Percentiles rank a stretch among this genome's conserved stretches.
phyloP scores from a whole-genome alignment of 164 flowering plant genomes.

The Pachysandra terminalis region DNA sequence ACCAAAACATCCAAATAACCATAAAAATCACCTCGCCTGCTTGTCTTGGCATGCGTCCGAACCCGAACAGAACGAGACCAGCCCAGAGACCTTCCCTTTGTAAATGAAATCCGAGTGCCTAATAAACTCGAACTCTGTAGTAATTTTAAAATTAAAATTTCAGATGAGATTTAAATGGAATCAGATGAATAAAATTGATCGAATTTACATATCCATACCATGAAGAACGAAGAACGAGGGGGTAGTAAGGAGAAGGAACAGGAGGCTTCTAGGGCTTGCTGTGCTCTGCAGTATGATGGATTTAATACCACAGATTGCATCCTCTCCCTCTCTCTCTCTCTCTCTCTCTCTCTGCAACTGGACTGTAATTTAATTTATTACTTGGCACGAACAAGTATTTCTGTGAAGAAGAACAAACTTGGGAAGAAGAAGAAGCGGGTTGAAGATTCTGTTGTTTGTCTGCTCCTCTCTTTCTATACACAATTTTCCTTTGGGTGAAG shows the following conservation, averaged over 20 bases:
- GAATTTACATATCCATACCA: constrained; percentile 16
- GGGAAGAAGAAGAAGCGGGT: too few species aligned
- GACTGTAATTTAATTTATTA: not conserved
- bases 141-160: not conserved
- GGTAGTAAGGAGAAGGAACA: constrained; percentile 23
- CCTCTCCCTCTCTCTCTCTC: constrained; percentile 11
- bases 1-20: not conserved
- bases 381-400: not conserved
- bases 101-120: constrained; percentile 9
- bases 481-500: too few species aligned
- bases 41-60: constrained; percentile 9
- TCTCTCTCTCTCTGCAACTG: not conserved
- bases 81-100: constrained; percentile 14
- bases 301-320: constrained; percentile 31
- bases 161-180: not conserved
- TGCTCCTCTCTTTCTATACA: too few species aligned
- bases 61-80: constrained; percentile 13
- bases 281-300: constrained; percentile 27
- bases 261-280: constrained; percentile 40
- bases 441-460: too few species aligned
- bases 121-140: constrained; percentile 30
- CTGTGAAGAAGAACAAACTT: not conserved
- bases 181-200: not conserved
- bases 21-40: constrained; percentile 18
- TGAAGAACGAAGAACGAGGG: constrained; percentile 11